Evolutionary conservation across 139 green algal species (phyloP).

Genomic region (Gonium pectorale): DNA sequence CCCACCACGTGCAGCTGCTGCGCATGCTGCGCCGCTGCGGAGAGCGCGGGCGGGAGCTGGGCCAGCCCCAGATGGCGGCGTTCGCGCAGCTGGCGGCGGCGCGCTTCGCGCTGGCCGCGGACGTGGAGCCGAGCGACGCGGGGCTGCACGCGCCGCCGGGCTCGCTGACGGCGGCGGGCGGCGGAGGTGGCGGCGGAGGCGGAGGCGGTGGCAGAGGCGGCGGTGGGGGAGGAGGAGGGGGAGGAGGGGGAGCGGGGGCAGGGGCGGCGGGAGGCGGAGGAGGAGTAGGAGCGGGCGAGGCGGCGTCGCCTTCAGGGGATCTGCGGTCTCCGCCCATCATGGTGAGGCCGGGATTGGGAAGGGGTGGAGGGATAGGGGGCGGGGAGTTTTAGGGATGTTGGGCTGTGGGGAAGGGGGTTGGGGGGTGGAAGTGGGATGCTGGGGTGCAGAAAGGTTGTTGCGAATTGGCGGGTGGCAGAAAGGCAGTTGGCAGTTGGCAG

Average conservation of each 20-base stretch:
- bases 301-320: neutral
- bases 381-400: too few species aligned
- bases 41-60: conserved; percentile 59
- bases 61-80: conserved; percentile 67
- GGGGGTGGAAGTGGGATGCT: too few species aligned
- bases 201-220: neutral
- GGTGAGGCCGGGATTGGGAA: neutral
- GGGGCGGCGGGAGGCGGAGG: neutral
- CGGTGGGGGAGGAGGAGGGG: neutral
- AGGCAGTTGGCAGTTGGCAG: too few species aligned
- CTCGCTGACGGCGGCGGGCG: conserved; percentile 14
- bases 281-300: neutral
- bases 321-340: conserved; percentile 24
- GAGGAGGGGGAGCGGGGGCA: too few species aligned
- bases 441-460: too few species aligned
- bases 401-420: too few species aligned
- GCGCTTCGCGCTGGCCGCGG: conserved; percentile 61
- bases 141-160: conserved; percentile 37
- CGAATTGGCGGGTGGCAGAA: too few species aligned
- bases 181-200: neutral
- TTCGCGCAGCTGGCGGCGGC: conserved; percentile 65
- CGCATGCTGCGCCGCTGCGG: conserved; percentile 64
- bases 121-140: conserved; percentile 40
- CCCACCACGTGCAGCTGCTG: conserved; percentile 68
- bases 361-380: too few species aligned